Conservation (phyloP, 2,329 filamentous ascomycete species). For the Fusarium transvaalense region DNA sequence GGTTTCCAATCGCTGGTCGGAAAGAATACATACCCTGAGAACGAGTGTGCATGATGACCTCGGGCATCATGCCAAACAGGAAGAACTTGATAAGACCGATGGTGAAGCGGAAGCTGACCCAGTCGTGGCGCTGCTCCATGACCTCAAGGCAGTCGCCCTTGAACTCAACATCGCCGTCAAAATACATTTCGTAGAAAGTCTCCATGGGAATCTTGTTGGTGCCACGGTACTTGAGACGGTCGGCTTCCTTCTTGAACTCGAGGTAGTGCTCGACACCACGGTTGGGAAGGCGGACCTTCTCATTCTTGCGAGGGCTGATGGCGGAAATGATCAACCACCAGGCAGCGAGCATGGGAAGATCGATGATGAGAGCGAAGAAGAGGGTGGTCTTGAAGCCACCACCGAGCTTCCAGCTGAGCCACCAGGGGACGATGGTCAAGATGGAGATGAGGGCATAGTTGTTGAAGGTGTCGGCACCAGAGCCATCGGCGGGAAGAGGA, state of each 20-base stretch:
- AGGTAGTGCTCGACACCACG: conserved; percentile 92
- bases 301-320: conserved; percentile 89
- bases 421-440: conserved; percentile 79
- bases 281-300: conserved; percentile 89
- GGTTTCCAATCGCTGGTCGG: neutral
- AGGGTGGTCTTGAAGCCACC: conserved; percentile 90
- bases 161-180: conserved; percentile 93
- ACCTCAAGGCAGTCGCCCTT: conserved; percentile 92
- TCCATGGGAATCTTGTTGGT: conserved; percentile 87
- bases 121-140: conserved; percentile 95
- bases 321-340: conserved; percentile 88
- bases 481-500: conserved; percentile 88
- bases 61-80: conserved; percentile 86
- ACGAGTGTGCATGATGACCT: conserved; percentile 91
- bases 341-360: conserved; percentile 80
- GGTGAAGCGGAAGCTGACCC: conserved; percentile 95
- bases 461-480: conserved; percentile 88
- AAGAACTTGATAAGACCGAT: conserved; percentile 88
- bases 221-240: conserved; percentile 77
- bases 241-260: conserved; percentile 77
- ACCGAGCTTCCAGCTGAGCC: conserved; percentile 85
- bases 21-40: conserved; percentile 71
- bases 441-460: conserved; percentile 80
- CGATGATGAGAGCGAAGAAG: conserved; percentile 84
- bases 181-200: conserved; percentile 98